These are phyloP conservation scores for Arabidopsis hybrid DNA, from an alignment of 441 rosid genomes.

Conservation along the genomic window DNA sequence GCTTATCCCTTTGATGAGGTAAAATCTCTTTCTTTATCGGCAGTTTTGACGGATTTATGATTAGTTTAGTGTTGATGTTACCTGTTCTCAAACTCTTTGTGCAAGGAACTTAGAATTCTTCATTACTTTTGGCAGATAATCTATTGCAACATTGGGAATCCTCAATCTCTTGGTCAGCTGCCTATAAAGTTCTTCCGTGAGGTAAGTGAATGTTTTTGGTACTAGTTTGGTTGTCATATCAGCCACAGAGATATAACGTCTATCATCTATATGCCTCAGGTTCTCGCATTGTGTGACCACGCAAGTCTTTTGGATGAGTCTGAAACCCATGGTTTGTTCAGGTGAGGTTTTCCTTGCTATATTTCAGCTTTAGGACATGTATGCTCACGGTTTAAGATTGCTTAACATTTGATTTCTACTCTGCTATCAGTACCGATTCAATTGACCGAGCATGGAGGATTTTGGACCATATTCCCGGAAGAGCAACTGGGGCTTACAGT, in stretches of 20 bases:
- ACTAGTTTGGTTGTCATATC: background rate
- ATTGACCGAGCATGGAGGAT: conserved; percentile 87
- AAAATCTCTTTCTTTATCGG: background rate
- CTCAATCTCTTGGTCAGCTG: conserved; percentile 91
- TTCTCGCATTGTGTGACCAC: conserved; percentile 89
- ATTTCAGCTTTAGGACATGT: background rate
- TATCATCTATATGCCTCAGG: conserved; percentile 51
- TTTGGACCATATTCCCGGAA: conserved; percentile 88
- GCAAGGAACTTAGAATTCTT: background rate
- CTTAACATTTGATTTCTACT: background rate
- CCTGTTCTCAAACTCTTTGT: background rate
- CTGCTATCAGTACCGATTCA: conserved; percentile 66
- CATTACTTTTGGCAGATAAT: conserved; percentile 61
- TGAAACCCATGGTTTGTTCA: conserved; percentile 88
- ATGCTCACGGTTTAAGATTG: conserved; percentile 3
- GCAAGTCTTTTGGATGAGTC: conserved; percentile 78
- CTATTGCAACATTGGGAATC: conserved; percentile 93
- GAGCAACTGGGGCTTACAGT: conserved; percentile 95
- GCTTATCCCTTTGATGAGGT: conserved; percentile 89
- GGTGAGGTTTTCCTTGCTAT: conserved; percentile 46
- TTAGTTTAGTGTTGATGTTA: conserved; percentile 2
- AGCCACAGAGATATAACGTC: conserved; percentile 21
- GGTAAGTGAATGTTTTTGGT: conserved; percentile 47
- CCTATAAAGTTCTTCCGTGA: conserved; percentile 88
- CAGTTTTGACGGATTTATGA: background rate